Evolutionary conservation across 2,329 filamentous ascomycete species (phyloP).

Genomic region (Exophiala sp.): DNA sequence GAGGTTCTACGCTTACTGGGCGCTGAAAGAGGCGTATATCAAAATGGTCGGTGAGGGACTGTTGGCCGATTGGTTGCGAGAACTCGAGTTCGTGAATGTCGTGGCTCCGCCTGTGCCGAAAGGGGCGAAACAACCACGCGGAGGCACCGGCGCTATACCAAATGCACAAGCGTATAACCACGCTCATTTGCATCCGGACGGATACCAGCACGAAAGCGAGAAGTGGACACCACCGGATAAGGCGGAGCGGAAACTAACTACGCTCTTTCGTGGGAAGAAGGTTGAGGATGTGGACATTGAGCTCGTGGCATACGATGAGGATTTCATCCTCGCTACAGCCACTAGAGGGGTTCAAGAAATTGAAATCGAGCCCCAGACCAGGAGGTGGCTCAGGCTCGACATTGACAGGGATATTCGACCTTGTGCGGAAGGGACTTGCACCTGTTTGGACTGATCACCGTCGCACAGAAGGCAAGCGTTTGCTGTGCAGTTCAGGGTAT

Average conservation of each 20-base stretch:
- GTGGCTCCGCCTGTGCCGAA: slow-evolving; percentile 48
- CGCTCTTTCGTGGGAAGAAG: slow-evolving; percentile 46
- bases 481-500: no score
- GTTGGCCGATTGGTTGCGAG: slow-evolving; percentile 58
- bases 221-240: slow-evolving; percentile 33
- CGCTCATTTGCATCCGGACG: background rate
- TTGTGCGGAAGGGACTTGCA: slow-evolving; percentile 41
- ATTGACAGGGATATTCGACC: slow-evolving; percentile 44
- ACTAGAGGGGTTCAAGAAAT: slow-evolving; percentile 36
- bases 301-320: slow-evolving; percentile 56
- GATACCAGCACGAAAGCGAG: slow-evolving; percentile 9
- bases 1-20: slow-evolving; percentile 63
- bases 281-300: slow-evolving; percentile 55
- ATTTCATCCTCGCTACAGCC: slow-evolving; percentile 59
- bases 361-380: slow-evolving; percentile 31
- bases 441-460: slow-evolving; percentile 28
- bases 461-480: slow-evolving; percentile 1
- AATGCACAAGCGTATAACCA: background rate
- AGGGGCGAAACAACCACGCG: slow-evolving; percentile 31
- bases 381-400: slow-evolving; percentile 43
- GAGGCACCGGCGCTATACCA: background rate
- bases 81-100: slow-evolving; percentile 60
- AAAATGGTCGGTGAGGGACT: slow-evolving; percentile 64
- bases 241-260: slow-evolving; percentile 44
- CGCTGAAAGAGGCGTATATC: slow-evolving; percentile 64